Evolutionary conservation across 139 green algal species (phyloP), one percentile per base, ranked within the genome.

Genomic region (Coelastrella sp.): DNA sequence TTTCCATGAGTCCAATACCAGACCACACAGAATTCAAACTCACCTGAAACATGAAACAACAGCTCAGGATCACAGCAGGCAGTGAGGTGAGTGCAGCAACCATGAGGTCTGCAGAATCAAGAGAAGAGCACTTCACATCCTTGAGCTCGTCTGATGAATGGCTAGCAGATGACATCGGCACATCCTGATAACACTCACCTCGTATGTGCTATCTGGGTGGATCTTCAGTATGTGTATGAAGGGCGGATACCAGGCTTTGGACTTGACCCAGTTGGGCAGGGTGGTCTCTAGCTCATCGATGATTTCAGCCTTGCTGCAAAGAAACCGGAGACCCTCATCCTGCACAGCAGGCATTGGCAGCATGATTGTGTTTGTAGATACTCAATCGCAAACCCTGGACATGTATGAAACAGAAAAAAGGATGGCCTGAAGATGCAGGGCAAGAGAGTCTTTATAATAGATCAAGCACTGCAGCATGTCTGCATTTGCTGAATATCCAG

Each of bases 261-360:
- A 38, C 35, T 73, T 84, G 35, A 73, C 37, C 88, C 86, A 93
- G 34, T 66, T 23, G 3, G 90, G 90, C 77, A 94, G 81, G 23
- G 89, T 94, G 68, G 74, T 87, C 87, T 94, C 91, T 35, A 94
- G 71, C 82, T 94, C 90, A 69, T 94, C 89, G 7, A 94, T 92
- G 48, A 94, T 91, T 73, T 90, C 84, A 3, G 87, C 87, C 48
- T 90, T 92, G 59, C 67, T 87, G 59, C 79, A 73, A 53, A 90
- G 67, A 37, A 89, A 86, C 23, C 89, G 83, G 64, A 92, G 79
- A 37, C 86, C 86, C 83, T 90, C 89, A 38, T 90, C 86, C 43
- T 88, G 72, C 76, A 59, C 17, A 64, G 19, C 53, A 64, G 21
- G 7, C 19, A 5, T 1, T 32, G 3, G 1, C 17, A 64, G 53